These are phyloP conservation scores for Lachnellula cervina DNA, from an alignment of 2,329 filamentous ascomycete species.

Conservation along the genomic window DNA sequence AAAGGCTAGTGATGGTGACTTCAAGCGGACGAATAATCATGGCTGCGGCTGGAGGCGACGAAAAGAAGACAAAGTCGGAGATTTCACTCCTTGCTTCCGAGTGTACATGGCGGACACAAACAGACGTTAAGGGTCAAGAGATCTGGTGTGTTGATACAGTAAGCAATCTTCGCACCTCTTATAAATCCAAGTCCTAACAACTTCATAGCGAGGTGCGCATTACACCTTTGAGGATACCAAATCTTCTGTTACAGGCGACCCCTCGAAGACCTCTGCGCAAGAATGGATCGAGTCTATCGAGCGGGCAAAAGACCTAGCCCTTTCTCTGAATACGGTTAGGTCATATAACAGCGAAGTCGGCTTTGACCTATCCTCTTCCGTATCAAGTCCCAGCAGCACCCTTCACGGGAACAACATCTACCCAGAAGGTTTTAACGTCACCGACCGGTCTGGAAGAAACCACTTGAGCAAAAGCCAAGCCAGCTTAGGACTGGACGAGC, in stretches of 20 bases:
- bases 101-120: constrained; percentile 71
- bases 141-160: constrained; percentile 93
- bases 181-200: constrained; percentile 5
- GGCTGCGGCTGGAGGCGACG: constrained; percentile 85
- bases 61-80: constrained; percentile 92
- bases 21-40: constrained; percentile 86
- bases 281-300: constrained; percentile 93
- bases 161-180: constrained; percentile 40
- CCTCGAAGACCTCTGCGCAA: constrained; percentile 65
- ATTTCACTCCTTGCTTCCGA: constrained; percentile 75
- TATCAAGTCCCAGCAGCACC: constrained; percentile 72
- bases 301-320: constrained; percentile 76
- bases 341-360: constrained; percentile 63
- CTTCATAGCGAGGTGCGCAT: constrained; percentile 67
- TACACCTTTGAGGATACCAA: constrained; percentile 94
- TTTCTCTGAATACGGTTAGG: constrained; percentile 64
- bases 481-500: constrained; percentile 27
- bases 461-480: constrained; percentile 56
- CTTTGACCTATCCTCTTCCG: constrained; percentile 64
- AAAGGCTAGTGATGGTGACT: constrained; percentile 91
- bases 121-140: constrained; percentile 80
- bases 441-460: constrained; percentile 50
- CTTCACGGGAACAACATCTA: constrained; percentile 55
- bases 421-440: constrained; percentile 46
- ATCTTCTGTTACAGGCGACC: constrained; percentile 55